phyloP scores from a whole-genome alignment of 2,329 filamentous ascomycete genomes.

The Diaporthe sp. region DNA sequence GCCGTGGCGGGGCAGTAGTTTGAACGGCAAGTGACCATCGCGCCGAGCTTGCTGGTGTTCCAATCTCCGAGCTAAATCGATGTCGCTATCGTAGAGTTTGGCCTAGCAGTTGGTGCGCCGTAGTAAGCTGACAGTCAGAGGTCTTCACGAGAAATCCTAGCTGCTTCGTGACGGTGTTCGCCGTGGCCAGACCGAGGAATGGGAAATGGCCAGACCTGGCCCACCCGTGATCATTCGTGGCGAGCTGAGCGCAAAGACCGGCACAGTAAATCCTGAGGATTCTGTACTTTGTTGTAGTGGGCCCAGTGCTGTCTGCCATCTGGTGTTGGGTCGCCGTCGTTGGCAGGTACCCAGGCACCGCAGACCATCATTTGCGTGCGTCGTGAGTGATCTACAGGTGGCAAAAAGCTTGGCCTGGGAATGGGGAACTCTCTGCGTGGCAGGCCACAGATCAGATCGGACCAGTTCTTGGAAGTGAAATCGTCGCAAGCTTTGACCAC shows the following conservation, averaged over 20 bases:
- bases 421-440: conserved; percentile 7
- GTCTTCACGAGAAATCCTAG: conserved; percentile 9
- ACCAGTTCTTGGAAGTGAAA: conserved; percentile 29
- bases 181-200: background rate
- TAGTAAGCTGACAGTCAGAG: conserved; percentile 17
- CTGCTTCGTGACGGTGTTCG: conserved; percentile 10
- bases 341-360: background rate
- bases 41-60: conserved; percentile 27
- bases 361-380: conserved; percentile 5
- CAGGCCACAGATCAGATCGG: conserved; percentile 21
- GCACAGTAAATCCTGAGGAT: background rate
- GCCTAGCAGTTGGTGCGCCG: conserved; percentile 23
- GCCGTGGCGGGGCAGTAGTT: conserved; percentile 29
- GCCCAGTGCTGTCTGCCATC: background rate
- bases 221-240: background rate
- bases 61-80: conserved; percentile 29
- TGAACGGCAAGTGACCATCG: conserved; percentile 9
- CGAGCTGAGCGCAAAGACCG: background rate
- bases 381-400: conserved; percentile 23
- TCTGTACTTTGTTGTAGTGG: background rate
- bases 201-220: background rate
- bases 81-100: conserved; percentile 29
- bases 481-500: conserved; percentile 31
- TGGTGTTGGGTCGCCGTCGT: conserved; percentile 1
- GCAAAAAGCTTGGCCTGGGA: conserved; percentile 26